Base-by-base conservation (phyloP, 2,329 filamentous ascomycete species). In the Fusarium veterinarium region DNA sequence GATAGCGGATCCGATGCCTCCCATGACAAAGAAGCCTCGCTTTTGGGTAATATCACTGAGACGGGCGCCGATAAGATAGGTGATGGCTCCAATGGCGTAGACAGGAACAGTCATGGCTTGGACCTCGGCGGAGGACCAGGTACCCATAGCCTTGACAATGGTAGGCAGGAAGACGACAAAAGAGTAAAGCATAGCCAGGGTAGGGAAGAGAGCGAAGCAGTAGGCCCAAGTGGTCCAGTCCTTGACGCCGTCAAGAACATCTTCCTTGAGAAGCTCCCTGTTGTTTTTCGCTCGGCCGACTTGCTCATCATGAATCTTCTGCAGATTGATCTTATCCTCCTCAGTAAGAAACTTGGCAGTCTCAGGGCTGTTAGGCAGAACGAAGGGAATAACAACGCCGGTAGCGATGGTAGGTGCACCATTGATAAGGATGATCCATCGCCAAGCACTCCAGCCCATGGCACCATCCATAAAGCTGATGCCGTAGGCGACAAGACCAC, bases 81-180 rank as follows among this genome's bases (percentile, higher is more conserved):
- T 86, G 31, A 91, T 84, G 0, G 90, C 90, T 3, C 91, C 91
- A 2, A 91, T 76, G 0, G 86, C 85, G 73, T 93, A 93, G 76
- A 90, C 91, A 1, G 91, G 91, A 25, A 93, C 90, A 0, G 91
- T 93, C 61, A 93, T 83, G 31, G 90, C 89, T 77, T 93, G 91
- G 0, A 91, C 87, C 73, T 91, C 84, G 0, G 88, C 84, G 0
- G 83, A 83, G 1, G 85, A 84, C 80, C 89, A 91, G 6, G 78
- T 79, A 7, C 90, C 89, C 64, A 92, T 87, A 0, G 85, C 87
- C 59, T 87, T 83, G 78, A 93, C 92, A 70, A 93, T 93, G 7
- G 90, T 92, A 0, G 91, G 91, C 33, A 93, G 81, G 77, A 93
- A 93, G 2, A 89, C 91, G 58, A 85, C 87, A 76, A 89, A 92